Evolutionary conservation across 306 rosid genomes (phyloP).

Genomic region (Styphnolobium japonicum): DNA sequence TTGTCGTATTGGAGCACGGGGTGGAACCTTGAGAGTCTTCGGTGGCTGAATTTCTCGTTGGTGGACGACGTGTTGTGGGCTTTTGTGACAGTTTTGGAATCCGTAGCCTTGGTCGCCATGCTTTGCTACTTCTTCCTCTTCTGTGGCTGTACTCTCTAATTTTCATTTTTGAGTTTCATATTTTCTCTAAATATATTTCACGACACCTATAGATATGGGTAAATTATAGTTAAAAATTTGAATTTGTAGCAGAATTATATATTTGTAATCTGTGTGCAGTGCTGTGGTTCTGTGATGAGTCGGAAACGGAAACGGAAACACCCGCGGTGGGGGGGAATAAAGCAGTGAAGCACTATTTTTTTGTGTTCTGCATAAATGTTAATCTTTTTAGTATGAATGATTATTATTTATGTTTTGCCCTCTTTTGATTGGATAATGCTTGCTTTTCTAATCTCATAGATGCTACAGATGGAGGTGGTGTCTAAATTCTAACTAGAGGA

Average conservation of each 20-base stretch:
- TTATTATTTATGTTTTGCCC: neutral
- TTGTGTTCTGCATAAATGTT: no score
- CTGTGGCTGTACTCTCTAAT: slow-evolving; percentile 49
- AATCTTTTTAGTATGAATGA: no score
- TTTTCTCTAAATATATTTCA: neutral
- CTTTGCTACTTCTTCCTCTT: slow-evolving; percentile 46
- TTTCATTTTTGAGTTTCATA: no score
- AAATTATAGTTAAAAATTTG: no score
- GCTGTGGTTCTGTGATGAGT: no score
- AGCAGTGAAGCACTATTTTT: no score
- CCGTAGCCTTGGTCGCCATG: slow-evolving; percentile 31
- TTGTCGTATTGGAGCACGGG: slow-evolving; percentile 23
- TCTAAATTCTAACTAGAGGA: no score
- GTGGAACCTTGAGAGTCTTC: slow-evolving; percentile 25
- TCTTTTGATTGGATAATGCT: neutral
- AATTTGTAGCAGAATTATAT: neutral
- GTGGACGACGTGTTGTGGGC: slow-evolving; percentile 40
- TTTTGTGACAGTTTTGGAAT: slow-evolving; percentile 29
- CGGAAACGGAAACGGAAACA: no score
- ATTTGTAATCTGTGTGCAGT: no score
- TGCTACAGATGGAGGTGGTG: no score
- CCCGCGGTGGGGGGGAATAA: no score
- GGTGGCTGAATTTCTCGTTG: slow-evolving; percentile 27
- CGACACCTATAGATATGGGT: no score
- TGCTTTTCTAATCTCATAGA: neutral